A percentile compares a stretch with the other conserved stretches of the same genome.
These are phyloP conservation scores for Phytophthora citricola DNA, from an alignment of 352 stramenopile genomes.

Conservation along the genomic window DNA sequence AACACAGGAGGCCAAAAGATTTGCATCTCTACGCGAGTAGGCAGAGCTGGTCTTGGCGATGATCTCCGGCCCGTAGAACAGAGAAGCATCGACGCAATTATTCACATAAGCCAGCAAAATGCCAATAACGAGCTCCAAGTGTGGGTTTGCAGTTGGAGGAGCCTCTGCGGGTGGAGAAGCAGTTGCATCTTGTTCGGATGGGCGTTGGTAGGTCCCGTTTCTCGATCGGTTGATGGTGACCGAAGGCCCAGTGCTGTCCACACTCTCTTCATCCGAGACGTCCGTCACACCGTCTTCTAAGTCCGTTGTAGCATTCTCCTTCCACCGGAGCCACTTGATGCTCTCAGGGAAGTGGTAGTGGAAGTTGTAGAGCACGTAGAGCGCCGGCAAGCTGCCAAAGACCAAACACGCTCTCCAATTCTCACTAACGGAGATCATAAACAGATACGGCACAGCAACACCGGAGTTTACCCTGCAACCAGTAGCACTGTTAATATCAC, in stretches of 20 bases:
- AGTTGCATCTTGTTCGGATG: slow-evolving; percentile 17
- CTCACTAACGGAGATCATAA: slow-evolving; percentile 80
- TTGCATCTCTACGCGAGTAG: slow-evolving; percentile 71
- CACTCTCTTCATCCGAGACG: slow-evolving; percentile 39
- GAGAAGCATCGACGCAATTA: slow-evolving; percentile 87
- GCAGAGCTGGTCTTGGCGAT: slow-evolving; percentile 70
- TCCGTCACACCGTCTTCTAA: slow-evolving; percentile 55
- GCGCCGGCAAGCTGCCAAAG: slow-evolving; percentile 70
- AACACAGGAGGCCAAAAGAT: slow-evolving; percentile 77
- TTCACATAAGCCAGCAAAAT: slow-evolving; percentile 87
- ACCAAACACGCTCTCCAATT: slow-evolving; percentile 82
- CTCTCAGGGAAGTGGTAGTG: slow-evolving; percentile 79
- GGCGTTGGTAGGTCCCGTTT: slow-evolving; percentile 29
- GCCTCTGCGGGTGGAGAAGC: slow-evolving; percentile 14
- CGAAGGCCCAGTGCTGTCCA: slow-evolving; percentile 20
- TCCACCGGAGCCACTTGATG: slow-evolving; percentile 79
- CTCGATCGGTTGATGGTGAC: slow-evolving; percentile 23
- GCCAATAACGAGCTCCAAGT: slow-evolving; percentile 76
- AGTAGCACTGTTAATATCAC: too few species aligned
- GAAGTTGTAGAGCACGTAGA: slow-evolving; percentile 84
- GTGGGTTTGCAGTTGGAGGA: slow-evolving; percentile 27
- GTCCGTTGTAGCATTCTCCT: slow-evolving; percentile 54
- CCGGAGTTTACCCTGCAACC: background rate
- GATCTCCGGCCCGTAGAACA: slow-evolving; percentile 90
- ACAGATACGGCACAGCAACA: slow-evolving; percentile 73